A percentile compares a stretch with the other conserved stretches of the same genome.
phyloP scores from a whole-genome alignment of 2,329 filamentous ascomycete genomes.

The Didymella exigua region DNA sequence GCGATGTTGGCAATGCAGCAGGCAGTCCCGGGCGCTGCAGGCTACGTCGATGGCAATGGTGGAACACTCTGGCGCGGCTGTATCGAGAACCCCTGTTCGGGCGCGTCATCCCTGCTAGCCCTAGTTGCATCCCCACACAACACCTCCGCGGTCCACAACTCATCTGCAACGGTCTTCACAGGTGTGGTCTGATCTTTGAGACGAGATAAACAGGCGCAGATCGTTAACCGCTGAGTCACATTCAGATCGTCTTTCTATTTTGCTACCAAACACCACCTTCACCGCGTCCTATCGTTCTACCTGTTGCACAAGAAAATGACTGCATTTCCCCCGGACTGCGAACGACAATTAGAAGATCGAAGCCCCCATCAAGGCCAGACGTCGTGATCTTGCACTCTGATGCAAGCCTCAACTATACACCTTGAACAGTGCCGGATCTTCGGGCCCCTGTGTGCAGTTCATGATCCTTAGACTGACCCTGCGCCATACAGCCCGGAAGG shows the following conservation, averaged over 20 bases:
- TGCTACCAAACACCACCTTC: not conserved
- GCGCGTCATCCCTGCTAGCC: slow-evolving; percentile 16
- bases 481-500: not conserved
- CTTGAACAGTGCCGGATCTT: not conserved
- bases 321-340: too few relatives aligned
- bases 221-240: not conserved
- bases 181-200: not conserved
- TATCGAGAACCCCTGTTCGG: slow-evolving; percentile 13
- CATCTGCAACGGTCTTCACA: not conserved
- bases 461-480: not conserved
- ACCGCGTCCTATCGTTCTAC: not conserved
- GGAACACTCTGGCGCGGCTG: slow-evolving; percentile 11
- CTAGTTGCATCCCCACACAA: slow-evolving; percentile 5
- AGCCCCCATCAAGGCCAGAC: too few relatives aligned
- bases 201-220: not conserved
- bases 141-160: not conserved
- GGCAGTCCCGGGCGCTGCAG: slow-evolving; percentile 13
- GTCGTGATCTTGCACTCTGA: too few relatives aligned
- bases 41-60: slow-evolving; percentile 16
- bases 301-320: not conserved
- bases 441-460: not conserved
- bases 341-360: too few relatives aligned
- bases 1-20: slow-evolving; percentile 20
- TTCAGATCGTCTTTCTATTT: not conserved
- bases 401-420: too few relatives aligned